These are phyloP conservation scores for Ustilago esculenta DNA, from an alignment of 1,284 basidiomycete genomes.

Conservation along the genomic window DNA sequence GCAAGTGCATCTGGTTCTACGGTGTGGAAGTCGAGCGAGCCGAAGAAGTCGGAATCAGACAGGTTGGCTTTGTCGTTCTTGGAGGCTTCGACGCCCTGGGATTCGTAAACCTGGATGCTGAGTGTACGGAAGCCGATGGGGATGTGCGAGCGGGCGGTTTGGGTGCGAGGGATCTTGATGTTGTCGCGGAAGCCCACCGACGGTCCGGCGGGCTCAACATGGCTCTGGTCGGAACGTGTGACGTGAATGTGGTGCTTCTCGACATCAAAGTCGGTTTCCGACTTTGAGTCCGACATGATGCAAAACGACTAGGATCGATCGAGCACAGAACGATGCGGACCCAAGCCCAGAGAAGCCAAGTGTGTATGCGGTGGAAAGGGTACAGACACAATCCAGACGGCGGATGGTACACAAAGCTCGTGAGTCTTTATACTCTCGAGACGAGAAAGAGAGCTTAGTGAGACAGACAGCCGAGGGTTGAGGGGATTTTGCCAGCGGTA, in stretches of 20 bases:
- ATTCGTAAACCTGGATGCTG: constrained; percentile 56
- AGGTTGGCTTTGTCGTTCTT: constrained; percentile 32
- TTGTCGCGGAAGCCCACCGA: constrained; percentile 26
- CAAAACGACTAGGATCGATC: constrained; percentile 10
- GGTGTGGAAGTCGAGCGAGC: constrained; percentile 72
- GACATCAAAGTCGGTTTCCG: constrained; percentile 31
- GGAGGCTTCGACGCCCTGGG: constrained; percentile 30
- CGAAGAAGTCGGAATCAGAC: constrained; percentile 41
- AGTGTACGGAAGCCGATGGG: constrained; percentile 61
- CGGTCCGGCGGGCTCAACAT: constrained; percentile 9
- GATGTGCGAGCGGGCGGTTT: constrained; percentile 43
- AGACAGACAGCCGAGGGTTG: constrained; percentile 19
- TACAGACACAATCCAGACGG: constrained; percentile 1
- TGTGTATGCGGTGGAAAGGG: background rate
- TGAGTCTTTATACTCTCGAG: constrained; percentile 12
- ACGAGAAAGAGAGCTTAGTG: constrained; percentile 4
- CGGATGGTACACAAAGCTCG: background rate
- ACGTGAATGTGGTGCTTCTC: constrained; percentile 32
- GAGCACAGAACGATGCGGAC: constrained; percentile 18
- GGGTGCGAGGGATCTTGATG: constrained; percentile 41
- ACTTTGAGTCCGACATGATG: constrained; percentile 35
- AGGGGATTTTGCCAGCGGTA: constrained; percentile 31
- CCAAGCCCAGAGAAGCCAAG: constrained; percentile 8
- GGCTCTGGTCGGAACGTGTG: constrained; percentile 19
- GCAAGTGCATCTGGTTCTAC: constrained; percentile 71